Percentiles rank a stretch among this genome's conserved stretches.
These are phyloP conservation scores for Saccharomyces pastorianus DNA, from an alignment of 1,139 yeast genomes.

Conservation along the genomic window DNA sequence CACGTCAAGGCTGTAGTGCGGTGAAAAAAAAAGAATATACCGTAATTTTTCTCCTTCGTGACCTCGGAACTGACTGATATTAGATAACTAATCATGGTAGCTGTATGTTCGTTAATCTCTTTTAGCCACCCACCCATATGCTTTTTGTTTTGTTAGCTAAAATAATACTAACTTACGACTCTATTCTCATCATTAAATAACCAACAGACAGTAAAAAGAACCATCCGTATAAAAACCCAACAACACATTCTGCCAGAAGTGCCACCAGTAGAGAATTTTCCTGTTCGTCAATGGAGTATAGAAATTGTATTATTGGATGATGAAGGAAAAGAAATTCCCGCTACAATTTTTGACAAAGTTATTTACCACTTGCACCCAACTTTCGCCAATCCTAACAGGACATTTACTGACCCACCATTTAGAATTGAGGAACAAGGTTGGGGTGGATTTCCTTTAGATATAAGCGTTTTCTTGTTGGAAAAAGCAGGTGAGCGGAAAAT, in stretches of 20 bases:
- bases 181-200: constrained; percentile 1
- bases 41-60: neutral
- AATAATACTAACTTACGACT: constrained; percentile 3
- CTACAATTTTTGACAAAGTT: constrained; percentile 82
- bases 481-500: constrained; percentile 82
- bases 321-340: constrained; percentile 78
- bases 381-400: constrained; percentile 78
- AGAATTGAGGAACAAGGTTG: constrained; percentile 89
- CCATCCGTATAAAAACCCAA: constrained; percentile 78
- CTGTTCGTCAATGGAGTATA: constrained; percentile 93
- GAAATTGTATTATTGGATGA: constrained; percentile 68
- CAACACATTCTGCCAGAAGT: constrained; percentile 78
- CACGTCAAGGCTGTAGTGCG: neutral
- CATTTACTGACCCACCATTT: constrained; percentile 80
- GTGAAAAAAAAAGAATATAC: neutral
- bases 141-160: neutral
- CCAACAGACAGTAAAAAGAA: constrained; percentile 58
- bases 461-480: constrained; percentile 69
- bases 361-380: constrained; percentile 94
- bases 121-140: neutral
- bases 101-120: constrained; percentile 5
- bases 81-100: constrained; percentile 6
- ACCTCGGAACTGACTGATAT: neutral
- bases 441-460: constrained; percentile 94
- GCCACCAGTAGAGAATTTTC: constrained; percentile 85